Conservation (phyloP, 2,329 filamentous ascomycete species). For the Parastagonospora nodorum region DNA sequence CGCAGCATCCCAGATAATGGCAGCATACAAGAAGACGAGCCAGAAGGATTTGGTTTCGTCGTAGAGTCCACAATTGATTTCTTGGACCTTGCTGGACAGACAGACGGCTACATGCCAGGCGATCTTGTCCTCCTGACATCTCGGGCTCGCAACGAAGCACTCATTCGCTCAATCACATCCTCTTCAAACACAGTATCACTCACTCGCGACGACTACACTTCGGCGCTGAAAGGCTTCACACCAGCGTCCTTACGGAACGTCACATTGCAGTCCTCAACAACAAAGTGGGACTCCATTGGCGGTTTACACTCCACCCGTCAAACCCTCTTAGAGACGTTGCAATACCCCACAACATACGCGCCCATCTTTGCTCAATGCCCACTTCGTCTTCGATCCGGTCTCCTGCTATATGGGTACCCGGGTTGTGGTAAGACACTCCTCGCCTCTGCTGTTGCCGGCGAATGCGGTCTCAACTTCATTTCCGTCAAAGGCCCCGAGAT, state of each 20-base stretch:
- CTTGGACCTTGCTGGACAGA: constrained; percentile 88
- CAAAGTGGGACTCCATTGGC: constrained; percentile 89
- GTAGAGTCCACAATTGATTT: constrained; percentile 83
- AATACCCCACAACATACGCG: constrained; percentile 97
- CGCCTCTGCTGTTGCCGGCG: constrained; percentile 94
- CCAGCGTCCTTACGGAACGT: constrained; percentile 94
- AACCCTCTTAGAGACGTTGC: constrained; percentile 90
- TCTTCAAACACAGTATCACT: constrained; percentile 61
- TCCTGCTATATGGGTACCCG: constrained; percentile 92
- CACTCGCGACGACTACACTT: constrained; percentile 76
- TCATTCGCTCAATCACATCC: constrained; percentile 76
- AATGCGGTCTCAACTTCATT: constrained; percentile 98
- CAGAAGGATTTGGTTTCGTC: constrained; percentile 63
- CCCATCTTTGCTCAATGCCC: constrained; percentile 97
- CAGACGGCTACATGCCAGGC: constrained; percentile 97
- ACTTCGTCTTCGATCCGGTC: constrained; percentile 87
- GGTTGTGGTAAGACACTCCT: constrained; percentile 96
- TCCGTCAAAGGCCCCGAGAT: constrained; percentile 98
- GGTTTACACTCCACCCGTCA: constrained; percentile 84
- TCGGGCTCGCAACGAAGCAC: constrained; percentile 85
- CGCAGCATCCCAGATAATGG: constrained; percentile 50
- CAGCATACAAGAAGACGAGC: constrained; percentile 38
- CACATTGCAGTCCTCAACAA: constrained; percentile 88
- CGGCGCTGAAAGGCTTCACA: constrained; percentile 88
- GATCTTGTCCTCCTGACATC: constrained; percentile 86